Percentiles rank a stretch among this genome's conserved stretches.
Evolutionary conservation across 2,329 filamentous ascomycete genomes (phyloP).

Genomic region (Paecilomyces variotii): DNA sequence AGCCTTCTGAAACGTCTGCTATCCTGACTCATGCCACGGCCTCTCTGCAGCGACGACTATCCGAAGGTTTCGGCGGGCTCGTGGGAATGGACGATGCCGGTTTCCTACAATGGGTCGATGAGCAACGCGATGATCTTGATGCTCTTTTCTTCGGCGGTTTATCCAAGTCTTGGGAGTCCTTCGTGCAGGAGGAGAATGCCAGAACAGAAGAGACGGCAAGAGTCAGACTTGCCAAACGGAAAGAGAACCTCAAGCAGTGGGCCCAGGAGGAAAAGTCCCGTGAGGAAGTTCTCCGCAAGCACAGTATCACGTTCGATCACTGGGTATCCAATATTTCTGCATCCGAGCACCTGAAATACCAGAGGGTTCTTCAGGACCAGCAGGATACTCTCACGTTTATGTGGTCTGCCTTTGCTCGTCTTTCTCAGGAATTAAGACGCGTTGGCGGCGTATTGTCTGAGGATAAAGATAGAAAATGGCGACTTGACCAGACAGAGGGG

Average conservation of each 20-base stretch:
- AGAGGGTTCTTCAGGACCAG: constrained; percentile 81
- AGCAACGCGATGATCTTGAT: constrained; percentile 70
- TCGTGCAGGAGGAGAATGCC: constrained; percentile 73
- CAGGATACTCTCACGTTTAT: constrained; percentile 81
- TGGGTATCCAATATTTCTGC: constrained; percentile 96
- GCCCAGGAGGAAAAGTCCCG: constrained; percentile 58
- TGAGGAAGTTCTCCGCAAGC: constrained; percentile 67
- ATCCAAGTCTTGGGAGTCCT: constrained; percentile 79
- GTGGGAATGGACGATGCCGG: constrained; percentile 82
- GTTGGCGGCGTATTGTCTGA: constrained; percentile 75
- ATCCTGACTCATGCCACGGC: constrained; percentile 66
- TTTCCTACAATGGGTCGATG: constrained; percentile 82
- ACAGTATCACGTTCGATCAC: constrained; percentile 76
- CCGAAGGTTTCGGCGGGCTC: constrained; percentile 70
- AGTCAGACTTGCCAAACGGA: constrained; percentile 62
- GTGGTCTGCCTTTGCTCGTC: constrained; percentile 64
- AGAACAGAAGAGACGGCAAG: constrained; percentile 69
- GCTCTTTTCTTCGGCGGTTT: constrained; percentile 72
- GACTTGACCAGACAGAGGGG: constrained; percentile 89
- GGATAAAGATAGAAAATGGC: constrained; percentile 64
- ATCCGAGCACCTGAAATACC: constrained; percentile 85
- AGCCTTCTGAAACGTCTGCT: constrained; percentile 69
- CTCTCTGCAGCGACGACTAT: constrained; percentile 62
- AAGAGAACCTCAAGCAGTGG: constrained; percentile 77
- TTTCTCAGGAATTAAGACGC: constrained; percentile 68